Base-by-base conservation (phyloP, 805 yeast genomes). In the Saturnispora quitensis region DNA sequence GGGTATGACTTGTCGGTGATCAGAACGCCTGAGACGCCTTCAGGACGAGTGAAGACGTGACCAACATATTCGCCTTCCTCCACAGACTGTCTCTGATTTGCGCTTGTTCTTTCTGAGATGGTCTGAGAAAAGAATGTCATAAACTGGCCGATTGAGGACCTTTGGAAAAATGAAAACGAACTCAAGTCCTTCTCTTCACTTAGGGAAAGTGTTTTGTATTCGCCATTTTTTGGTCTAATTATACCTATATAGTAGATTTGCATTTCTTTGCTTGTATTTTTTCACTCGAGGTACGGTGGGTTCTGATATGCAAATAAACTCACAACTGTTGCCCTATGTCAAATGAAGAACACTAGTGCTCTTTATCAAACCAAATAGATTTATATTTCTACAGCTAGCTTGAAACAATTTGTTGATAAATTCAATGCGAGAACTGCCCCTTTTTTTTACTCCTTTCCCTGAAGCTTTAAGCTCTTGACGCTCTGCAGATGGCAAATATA, bases 1-100 rank as follows among this genome's bases (percentile, higher is more conserved):
- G 98, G 99, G 69, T 93, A 93, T 60, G 91, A 97, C 67, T 87
- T 86, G 68, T 93, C 99, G 44, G 96, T 81, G 67, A 93, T 86
- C 55, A 93, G 71, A 34, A 93, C 96, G 56, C 96, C 96, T 22
- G 95, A 86, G 35, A 91, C 64, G 3, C 97, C 98, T 68, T 93
- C 98, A 24, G 85, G 69, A 59, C 98, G 78, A 31, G 90, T 82
- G 68, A 85, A 93, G 0, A 89, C 91, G 68, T 93, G 98, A 6
- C 96, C 97, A 9, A 88, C 76, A 68, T 93, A 91, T 69, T 77
- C 75, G 51, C 89, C 90, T 68, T 93, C 97, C 67, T 93, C 97
- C 50, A 93, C 86, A 66, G 89, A 79, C 68, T 93, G 99, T 71
- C 98, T 82, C 70, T 89, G 91, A 46, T 97, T 96, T 0, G 91